Evolutionary conservation across 192 early-diverging fungal genomes (phyloP), one percentile per base, ranked within the genome.

Genomic region (Rhizophagus prolifer): DNA sequence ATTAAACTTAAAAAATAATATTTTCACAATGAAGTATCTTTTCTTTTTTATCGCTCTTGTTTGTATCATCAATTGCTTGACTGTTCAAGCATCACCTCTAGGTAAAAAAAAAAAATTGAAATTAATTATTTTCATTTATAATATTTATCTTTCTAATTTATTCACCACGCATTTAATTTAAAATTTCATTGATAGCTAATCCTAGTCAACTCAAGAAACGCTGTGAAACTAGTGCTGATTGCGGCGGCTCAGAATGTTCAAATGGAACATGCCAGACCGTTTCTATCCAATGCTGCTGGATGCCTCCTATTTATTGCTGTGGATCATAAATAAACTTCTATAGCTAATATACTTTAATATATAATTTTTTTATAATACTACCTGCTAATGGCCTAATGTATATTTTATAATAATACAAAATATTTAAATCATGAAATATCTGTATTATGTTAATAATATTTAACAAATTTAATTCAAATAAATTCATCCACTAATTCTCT

Each of bases 1-100:
- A 54, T 19, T 54, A 54, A 54, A 1, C 26, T 63, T 10, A 9
- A 30, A 63, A 2, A 23, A 25, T 0, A 31, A 31, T 63, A 63
- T 63, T 63, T 63, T 63, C n/a, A 16, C 61, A 63, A 63, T 63
- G 61, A 63, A 63, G 31, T 63, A 63, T 63, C 10, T 63, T 31
- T 63, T 63, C 12, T 25, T 23, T 1, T 16, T 63, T 26, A 31
- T 63, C 10, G n/a, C 8, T 63, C 61, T 63, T 63, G 14, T 63
- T 63, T 63, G 13, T 13, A 63, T 63, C 28, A 2, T 31, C 61
- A 28, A 63, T 63, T 9, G 28, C 25, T 13, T 63, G 12, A 63
- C 61, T 31, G 28, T 63, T 63, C 61, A 63, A 14, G 61, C 61
- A 31, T 25, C 23, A 3, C 61, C 61, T 63, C 61, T 63, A 14